These are phyloP conservation scores for Elsinoe fawcettii DNA, from an alignment of 2,329 filamentous ascomycete species.

Conservation along the genomic window DNA sequence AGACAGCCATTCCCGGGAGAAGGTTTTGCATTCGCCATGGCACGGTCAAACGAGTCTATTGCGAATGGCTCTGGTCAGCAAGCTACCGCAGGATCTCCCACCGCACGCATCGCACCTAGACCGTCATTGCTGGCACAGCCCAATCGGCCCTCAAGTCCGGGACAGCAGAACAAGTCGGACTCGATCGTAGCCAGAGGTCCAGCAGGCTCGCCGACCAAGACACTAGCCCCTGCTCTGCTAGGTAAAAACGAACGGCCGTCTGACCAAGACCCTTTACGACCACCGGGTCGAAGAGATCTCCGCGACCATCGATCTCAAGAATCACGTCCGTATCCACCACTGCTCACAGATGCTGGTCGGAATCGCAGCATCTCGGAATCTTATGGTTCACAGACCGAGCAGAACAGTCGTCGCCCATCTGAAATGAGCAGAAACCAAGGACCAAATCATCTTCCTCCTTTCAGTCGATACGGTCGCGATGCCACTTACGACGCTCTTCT, in stretches of 20 bases:
- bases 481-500: slow-evolving; percentile 9
- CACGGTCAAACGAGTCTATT: not conserved
- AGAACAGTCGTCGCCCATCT: not conserved
- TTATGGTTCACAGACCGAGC: not conserved
- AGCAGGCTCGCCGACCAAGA: not conserved
- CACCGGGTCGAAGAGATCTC: not conserved
- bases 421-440: not conserved
- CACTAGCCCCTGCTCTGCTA: not conserved
- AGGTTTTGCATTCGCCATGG: not conserved
- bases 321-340: not conserved
- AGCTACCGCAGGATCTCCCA: not conserved
- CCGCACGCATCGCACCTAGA: not conserved
- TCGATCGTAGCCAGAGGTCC: not conserved
- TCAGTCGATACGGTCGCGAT: not conserved
- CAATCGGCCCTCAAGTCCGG: not conserved
- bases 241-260: not conserved
- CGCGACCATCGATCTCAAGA: not conserved
- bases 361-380: slow-evolving; percentile 14
- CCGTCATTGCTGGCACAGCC: not conserved
- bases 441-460: not conserved
- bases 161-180: not conserved
- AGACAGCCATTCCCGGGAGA: not conserved
- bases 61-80: not conserved
- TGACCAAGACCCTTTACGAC: not conserved
- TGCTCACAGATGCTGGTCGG: not conserved